Percentiles rank a stretch among this genome's conserved stretches.
Evolutionary conservation across 768 basidiomycete species (phyloP).

Genomic region (Phaeotremella skinneri): DNA sequence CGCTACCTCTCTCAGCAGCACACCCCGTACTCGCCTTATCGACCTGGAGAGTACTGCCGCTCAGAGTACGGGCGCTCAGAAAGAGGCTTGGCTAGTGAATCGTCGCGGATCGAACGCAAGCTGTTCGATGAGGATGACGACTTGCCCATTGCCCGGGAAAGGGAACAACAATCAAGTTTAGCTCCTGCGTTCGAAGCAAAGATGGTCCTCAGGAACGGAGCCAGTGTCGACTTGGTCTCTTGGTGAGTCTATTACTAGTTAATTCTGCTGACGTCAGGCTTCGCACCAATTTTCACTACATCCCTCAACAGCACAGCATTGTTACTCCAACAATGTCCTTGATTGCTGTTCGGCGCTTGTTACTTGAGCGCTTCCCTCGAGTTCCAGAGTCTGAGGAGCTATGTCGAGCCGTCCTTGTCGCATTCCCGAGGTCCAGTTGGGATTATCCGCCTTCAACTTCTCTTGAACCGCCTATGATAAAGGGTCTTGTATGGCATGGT

Average conservation of each 20-base stretch:
- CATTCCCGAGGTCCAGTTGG: slow-evolving; percentile 39
- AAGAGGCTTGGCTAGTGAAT: slow-evolving; percentile 27
- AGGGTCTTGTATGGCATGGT: slow-evolving; percentile 42
- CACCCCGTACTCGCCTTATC: slow-evolving; percentile 40
- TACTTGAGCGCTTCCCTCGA: slow-evolving; percentile 42
- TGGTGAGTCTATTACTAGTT: slow-evolving; percentile 25
- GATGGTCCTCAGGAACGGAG: slow-evolving; percentile 42
- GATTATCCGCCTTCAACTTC: slow-evolving; percentile 30
- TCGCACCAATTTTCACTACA: slow-evolving; percentile 42
- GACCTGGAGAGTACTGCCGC: slow-evolving; percentile 40
- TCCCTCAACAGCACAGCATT: slow-evolving; percentile 31
- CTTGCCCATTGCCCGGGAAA: slow-evolving; percentile 10
- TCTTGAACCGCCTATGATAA: slow-evolving; percentile 37
- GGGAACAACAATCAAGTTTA: slow-evolving; percentile 1
- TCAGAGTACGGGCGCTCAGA: slow-evolving; percentile 39
- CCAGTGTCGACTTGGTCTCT: slow-evolving; percentile 41
- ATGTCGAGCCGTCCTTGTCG: slow-evolving; percentile 36
- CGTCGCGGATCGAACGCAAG: slow-evolving; percentile 33
- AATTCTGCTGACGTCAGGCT: slow-evolving; percentile 23
- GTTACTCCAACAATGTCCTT: slow-evolving; percentile 37
- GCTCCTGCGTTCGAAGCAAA: slow-evolving; percentile 43
- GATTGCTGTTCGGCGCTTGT: slow-evolving; percentile 34
- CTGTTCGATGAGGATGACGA: slow-evolving; percentile 34
- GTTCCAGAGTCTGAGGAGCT: slow-evolving; percentile 39
- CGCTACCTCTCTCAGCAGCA: slow-evolving; percentile 26